These are phyloP conservation scores for Pseudomonodictys pantanalensis DNA, from an alignment of 495 filamentous ascomycete genomes.

Conservation along the genomic window DNA sequence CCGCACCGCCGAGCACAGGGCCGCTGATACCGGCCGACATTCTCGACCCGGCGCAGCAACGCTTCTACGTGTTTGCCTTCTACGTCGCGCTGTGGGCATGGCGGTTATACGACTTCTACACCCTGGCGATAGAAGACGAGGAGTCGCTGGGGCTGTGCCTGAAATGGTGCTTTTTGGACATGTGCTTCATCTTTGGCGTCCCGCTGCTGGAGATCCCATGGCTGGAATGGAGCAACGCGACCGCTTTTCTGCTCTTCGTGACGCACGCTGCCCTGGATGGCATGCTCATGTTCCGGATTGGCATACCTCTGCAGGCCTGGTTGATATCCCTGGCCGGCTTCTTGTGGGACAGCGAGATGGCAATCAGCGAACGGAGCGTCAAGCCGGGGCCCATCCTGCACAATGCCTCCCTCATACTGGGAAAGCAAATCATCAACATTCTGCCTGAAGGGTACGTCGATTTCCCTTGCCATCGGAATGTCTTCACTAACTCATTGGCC, in stretches of 20 bases:
- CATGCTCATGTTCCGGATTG: constrained; percentile 88
- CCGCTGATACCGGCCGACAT: constrained; percentile 73
- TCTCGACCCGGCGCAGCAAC: constrained; percentile 83
- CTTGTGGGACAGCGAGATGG: constrained; percentile 84
- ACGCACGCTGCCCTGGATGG: constrained; percentile 68
- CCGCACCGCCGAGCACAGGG: constrained; percentile 32
- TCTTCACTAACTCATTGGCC: constrained; percentile 36
- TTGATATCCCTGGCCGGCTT: constrained; percentile 66
- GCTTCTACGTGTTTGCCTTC: constrained; percentile 76
- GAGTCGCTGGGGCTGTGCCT: constrained; percentile 82
- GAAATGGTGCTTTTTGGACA: constrained; percentile 88
- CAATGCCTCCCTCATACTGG: constrained; percentile 87
- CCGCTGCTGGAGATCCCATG: constrained; percentile 88
- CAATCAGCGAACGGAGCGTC: constrained; percentile 83
- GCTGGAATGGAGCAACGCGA: constrained; percentile 81
- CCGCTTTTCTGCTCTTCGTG: constrained; percentile 63
- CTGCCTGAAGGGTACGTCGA: constrained; percentile 80
- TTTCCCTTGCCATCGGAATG: background rate
- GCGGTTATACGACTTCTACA: constrained; percentile 79
- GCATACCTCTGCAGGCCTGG: constrained; percentile 67
- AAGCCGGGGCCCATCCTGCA: constrained; percentile 81
- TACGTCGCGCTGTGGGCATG: constrained; percentile 71
- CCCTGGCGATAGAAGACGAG: constrained; percentile 67
- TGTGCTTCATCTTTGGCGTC: constrained; percentile 76
- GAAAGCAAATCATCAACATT: constrained; percentile 94